phyloP scores from a whole-genome alignment of 2,329 filamentous ascomycete species.

The Ceratocystis variospora region DNA sequence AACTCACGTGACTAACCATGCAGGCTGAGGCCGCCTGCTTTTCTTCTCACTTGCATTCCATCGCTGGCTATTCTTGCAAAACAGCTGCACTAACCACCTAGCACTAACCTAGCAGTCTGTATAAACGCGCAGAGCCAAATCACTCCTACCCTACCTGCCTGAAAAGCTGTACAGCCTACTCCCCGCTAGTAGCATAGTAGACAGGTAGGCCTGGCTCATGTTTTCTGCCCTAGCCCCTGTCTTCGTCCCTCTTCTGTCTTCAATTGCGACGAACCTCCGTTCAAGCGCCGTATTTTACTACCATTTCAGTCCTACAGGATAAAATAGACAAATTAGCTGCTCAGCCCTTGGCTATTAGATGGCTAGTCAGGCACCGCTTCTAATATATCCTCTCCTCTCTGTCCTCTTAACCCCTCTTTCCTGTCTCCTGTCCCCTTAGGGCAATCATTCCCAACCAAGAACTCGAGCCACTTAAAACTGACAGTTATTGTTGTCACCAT shows the following conservation, averaged over 20 bases:
- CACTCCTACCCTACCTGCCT: too few relatives aligned
- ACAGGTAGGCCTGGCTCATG: not conserved
- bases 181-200: not conserved
- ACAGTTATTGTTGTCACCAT: not conserved
- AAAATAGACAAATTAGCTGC: not conserved
- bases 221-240: not conserved
- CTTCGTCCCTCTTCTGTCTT: not conserved
- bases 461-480: not conserved
- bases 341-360: not conserved
- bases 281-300: not conserved
- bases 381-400: not conserved
- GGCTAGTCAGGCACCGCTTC: not conserved
- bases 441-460: not conserved
- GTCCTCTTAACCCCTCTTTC: not conserved
- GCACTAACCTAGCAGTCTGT: too few relatives aligned
- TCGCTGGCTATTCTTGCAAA: too few relatives aligned
- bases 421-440: not conserved
- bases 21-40: too few relatives aligned
- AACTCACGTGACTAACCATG: too few relatives aligned
- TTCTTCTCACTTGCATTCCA: too few relatives aligned
- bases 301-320: not conserved
- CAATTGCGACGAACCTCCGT: not conserved
- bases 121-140: too few relatives aligned
- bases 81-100: too few relatives aligned
- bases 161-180: not conserved